Percentiles rank a stretch among this genome's conserved stretches.
phyloP scores from a whole-genome alignment of 1,284 basidiomycete genomes.

The Paramarasmius palmivorus region DNA sequence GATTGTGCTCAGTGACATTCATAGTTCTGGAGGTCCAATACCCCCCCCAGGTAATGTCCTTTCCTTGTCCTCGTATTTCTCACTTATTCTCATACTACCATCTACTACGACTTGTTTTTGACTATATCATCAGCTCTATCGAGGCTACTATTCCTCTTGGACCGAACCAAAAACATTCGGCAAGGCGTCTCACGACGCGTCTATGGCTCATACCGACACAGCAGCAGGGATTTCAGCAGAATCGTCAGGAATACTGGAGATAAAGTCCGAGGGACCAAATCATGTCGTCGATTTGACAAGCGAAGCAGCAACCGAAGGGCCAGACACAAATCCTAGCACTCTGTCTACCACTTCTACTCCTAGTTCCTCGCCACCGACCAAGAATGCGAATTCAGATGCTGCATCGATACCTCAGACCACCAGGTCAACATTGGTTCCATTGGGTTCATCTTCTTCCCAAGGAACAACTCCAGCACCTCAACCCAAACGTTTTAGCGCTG shows the following conservation, averaged over 20 bases:
- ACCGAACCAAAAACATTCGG: conserved; percentile 23
- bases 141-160: not conserved
- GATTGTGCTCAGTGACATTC: conserved; percentile 5
- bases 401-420: conserved; percentile 16
- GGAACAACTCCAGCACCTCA: conserved; percentile 33
- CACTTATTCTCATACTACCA: not conserved
- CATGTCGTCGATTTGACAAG: conserved; percentile 15
- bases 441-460: conserved; percentile 29
- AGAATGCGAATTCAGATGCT: not conserved
- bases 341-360: not conserved
- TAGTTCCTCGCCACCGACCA: not conserved
- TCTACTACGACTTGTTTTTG: not conserved
- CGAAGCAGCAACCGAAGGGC: not conserved
- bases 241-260: conserved; percentile 43
- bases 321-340: conserved; percentile 3
- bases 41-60: conserved; percentile 4
- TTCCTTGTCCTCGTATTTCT: not conserved
- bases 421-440: conserved; percentile 42
- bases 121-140: not conserved
- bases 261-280: conserved; percentile 25
- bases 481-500: conserved; percentile 83
- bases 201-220: conserved; percentile 69
- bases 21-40: not conserved
- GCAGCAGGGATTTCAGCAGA: conserved; percentile 42
- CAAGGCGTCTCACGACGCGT: conserved; percentile 72